phyloP scores from a whole-genome alignment of 1,284 basidiomycete genomes.

The Coniophora puteana region DNA sequence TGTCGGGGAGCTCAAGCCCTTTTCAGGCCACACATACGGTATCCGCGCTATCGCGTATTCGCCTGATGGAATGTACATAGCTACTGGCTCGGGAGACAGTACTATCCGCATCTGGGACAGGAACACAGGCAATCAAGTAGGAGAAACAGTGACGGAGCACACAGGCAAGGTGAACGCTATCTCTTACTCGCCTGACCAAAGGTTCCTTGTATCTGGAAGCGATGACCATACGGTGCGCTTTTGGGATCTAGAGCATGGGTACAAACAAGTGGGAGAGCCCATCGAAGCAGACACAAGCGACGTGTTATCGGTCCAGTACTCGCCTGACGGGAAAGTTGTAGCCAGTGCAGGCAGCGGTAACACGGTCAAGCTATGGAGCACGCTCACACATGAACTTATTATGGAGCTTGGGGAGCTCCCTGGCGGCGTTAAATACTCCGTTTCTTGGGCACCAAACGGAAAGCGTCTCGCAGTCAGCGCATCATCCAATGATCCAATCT shows the following conservation, averaged over 20 bases:
- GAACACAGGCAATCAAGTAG: not conserved
- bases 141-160: not conserved
- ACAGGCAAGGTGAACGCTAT: not conserved
- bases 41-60: not conserved
- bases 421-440: not conserved
- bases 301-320: not conserved
- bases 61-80: not conserved
- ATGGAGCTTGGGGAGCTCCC: not conserved
- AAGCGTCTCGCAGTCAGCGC: not conserved
- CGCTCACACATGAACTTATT: not conserved
- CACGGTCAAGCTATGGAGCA: not conserved
- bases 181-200: not conserved
- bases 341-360: not conserved
- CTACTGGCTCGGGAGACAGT: not conserved
- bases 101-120: conserved; percentile 1
- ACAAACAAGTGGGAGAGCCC: not conserved
- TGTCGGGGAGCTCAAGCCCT: not conserved
- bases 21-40: not conserved
- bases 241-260: not conserved
- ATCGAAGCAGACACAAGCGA: not conserved
- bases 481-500: not conserved
- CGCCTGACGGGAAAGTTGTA: conserved; percentile 5
- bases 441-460: not conserved
- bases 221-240: not conserved
- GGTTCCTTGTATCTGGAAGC: not conserved